These are phyloP conservation scores for Alternaria solani DNA, from an alignment of 2,329 filamentous ascomycete species.

Conservation along the genomic window DNA sequence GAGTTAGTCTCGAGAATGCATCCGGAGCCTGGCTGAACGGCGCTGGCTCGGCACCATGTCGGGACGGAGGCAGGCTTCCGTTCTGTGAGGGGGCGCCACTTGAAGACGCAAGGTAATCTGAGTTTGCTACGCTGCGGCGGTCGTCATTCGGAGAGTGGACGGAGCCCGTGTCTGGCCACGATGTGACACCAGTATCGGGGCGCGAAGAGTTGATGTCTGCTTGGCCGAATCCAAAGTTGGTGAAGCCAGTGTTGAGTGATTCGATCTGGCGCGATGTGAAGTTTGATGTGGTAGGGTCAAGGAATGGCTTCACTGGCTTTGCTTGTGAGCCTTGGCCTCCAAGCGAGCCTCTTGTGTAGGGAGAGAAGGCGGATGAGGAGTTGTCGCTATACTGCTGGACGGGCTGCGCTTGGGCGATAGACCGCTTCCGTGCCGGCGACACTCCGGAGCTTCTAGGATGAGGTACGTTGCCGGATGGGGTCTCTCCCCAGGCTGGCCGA, in stretches of 20 bases:
- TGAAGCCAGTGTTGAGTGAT: slow-evolving; percentile 44
- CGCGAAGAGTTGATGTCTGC: slow-evolving; percentile 40
- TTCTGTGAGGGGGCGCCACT: slow-evolving; percentile 62
- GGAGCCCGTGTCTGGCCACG: slow-evolving; percentile 47
- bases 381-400: slow-evolving; percentile 43
- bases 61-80: slow-evolving; percentile 64
- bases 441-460: slow-evolving; percentile 48
- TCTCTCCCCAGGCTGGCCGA: slow-evolving; percentile 68
- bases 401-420: slow-evolving; percentile 46
- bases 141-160: slow-evolving; percentile 55
- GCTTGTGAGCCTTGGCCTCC: slow-evolving; percentile 33
- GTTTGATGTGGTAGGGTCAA: slow-evolving; percentile 44
- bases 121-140: slow-evolving; percentile 49
- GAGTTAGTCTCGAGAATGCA: slow-evolving; percentile 37
- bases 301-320: slow-evolving; percentile 41
- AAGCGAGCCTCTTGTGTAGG: slow-evolving; percentile 32
- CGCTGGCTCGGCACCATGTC: slow-evolving; percentile 56
- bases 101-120: slow-evolving; percentile 55
- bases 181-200: slow-evolving; percentile 36
- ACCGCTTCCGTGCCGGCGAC: slow-evolving; percentile 50
- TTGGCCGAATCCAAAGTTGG: slow-evolving; percentile 44
- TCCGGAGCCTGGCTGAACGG: slow-evolving; percentile 45
- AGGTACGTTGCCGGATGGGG: slow-evolving; percentile 35
- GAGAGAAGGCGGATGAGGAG: slow-evolving; percentile 38
- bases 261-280: slow-evolving; percentile 45